A percentile compares a stretch with the other conserved stretches of the same genome.
Evolutionary conservation across 2,329 filamentous ascomycete genomes (phyloP).

Genomic region (Nemania serpens): DNA sequence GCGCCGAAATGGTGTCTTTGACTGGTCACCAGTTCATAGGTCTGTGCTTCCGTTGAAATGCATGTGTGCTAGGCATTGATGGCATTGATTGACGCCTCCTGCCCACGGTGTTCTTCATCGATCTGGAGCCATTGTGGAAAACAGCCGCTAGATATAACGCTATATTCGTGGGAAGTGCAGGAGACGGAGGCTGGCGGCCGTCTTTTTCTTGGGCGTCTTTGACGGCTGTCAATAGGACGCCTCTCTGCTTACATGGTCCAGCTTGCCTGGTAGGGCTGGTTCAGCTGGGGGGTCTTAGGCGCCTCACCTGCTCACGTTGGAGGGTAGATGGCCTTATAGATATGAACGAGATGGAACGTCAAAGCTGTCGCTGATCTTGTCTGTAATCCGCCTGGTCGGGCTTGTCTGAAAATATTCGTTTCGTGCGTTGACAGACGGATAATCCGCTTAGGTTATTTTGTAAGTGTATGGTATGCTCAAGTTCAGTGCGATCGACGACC

Average conservation of each 20-base stretch:
- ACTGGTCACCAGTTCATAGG: slow-evolving; percentile 7
- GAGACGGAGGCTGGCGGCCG: neutral
- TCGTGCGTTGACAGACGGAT: neutral
- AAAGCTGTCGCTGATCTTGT: no score
- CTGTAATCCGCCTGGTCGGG: neutral
- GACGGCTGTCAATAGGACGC: neutral
- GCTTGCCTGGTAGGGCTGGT: slow-evolving; percentile 25
- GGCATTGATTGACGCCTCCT: neutral
- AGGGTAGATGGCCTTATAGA: no score
- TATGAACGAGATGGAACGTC: no score
- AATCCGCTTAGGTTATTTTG: neutral
- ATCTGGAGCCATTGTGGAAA: no score
- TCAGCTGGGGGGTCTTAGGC: slow-evolving; percentile 28
- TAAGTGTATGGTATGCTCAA: neutral
- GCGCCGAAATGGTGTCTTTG: neutral
- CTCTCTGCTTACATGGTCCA: slow-evolving; percentile 11
- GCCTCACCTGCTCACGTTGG: slow-evolving; percentile 8
- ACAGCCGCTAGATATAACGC: no score
- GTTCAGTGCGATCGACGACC: neutral
- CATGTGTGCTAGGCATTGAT: neutral
- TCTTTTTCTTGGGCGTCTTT: slow-evolving; percentile 6
- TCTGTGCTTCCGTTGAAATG: neutral
- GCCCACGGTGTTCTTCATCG: neutral
- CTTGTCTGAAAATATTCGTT: neutral
- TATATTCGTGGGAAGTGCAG: neutral